Evolutionary conservation across 768 basidiomycete species (phyloP), one percentile per base, ranked within the genome.

Genomic region (Mycena polygramma): DNA sequence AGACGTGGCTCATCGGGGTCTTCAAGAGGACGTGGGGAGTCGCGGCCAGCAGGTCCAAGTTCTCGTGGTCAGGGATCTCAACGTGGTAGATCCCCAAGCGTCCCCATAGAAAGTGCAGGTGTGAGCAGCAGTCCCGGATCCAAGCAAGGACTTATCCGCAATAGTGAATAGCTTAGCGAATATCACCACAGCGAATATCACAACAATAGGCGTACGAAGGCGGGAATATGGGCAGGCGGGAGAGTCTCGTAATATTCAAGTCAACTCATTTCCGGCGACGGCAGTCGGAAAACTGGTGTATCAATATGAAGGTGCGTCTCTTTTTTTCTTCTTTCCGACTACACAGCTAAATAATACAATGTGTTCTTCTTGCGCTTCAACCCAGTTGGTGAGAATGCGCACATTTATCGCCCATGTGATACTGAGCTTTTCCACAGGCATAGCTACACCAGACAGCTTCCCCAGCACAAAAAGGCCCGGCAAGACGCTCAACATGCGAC

Each of bases 261-360:
- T 81, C 22, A 94, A 92, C 76, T 84, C 89, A 36, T 92, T 91
- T 71, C 74, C 76, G 30, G 82, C 84, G 5, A 78, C 79, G 0
- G 83, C 90, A 0, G 85, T 89, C 0, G 82, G 89, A 15, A 78
- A 74, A 0, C 83, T 84, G 5, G 91, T 94, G n/a, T 83, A 88
- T 65, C 93, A 94, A 64, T 93, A 94, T 71, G 92, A 94, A 74
- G 89, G 90, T 90, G 70, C 65, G 88, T 57, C 3, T 5, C 17
- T 46, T 55, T 5, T 11, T 46, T 55, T 15, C 6, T 45, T 51
- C 37, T 46, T 10, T 10, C 13, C 41, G 41, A 17, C 41, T 43
- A 10, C 3, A 43, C 3, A 43, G 2, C 17, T 13, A 17, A 55
- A 49, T 7, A n/a, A n/a, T n/a, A n/a, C n/a, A n/a, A n/a, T 43